phyloP scores from a whole-genome alignment of 2,329 filamentous ascomycete species.

The Pezicula radicicola region DNA sequence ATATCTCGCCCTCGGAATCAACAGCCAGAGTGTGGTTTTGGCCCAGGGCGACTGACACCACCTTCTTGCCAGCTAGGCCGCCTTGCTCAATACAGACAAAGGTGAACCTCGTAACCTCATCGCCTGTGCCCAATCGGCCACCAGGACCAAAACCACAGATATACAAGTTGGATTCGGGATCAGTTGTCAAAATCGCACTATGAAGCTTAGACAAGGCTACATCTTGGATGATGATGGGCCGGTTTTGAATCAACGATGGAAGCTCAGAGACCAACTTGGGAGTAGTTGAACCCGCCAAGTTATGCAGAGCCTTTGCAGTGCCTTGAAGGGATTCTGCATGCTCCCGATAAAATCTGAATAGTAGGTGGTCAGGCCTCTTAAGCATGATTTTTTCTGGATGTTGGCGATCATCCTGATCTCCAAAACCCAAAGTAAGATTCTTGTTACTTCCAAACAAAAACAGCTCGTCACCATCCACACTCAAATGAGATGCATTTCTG shows the following conservation, averaged over 20 bases:
- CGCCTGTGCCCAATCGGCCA: conserved; percentile 82
- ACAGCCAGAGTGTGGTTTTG: conserved; percentile 90
- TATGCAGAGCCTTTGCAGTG: conserved; percentile 15
- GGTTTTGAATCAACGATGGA: conserved; percentile 69
- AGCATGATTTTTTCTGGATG: conserved; percentile 82
- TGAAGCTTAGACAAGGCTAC: conserved; percentile 88
- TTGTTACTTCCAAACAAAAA: conserved; percentile 97
- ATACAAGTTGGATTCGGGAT: conserved; percentile 87
- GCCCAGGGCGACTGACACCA: conserved; percentile 77
- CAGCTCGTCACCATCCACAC: conserved; percentile 72
- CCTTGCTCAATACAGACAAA: conserved; percentile 81
- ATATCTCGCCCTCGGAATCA: conserved; percentile 82
- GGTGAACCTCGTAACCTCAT: conserved; percentile 84
- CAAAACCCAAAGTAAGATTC: conserved; percentile 87
- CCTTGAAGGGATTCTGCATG: conserved; percentile 44
- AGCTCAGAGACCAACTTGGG: conserved; percentile 46
- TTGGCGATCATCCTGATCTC: conserved; percentile 93
- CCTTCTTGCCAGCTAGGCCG: conserved; percentile 67
- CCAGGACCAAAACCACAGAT: conserved; percentile 90
- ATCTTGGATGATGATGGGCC: conserved; percentile 74
- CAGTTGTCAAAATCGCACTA: conserved; percentile 81
- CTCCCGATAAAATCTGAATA: conserved; percentile 71
- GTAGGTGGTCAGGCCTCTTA: conserved; percentile 71
- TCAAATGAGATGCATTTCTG: conserved; percentile 2
- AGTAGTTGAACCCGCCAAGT: conserved; percentile 17